phyloP scores from a whole-genome alignment of 2,329 filamentous ascomycete species.

The Apiospora saccharicola region DNA sequence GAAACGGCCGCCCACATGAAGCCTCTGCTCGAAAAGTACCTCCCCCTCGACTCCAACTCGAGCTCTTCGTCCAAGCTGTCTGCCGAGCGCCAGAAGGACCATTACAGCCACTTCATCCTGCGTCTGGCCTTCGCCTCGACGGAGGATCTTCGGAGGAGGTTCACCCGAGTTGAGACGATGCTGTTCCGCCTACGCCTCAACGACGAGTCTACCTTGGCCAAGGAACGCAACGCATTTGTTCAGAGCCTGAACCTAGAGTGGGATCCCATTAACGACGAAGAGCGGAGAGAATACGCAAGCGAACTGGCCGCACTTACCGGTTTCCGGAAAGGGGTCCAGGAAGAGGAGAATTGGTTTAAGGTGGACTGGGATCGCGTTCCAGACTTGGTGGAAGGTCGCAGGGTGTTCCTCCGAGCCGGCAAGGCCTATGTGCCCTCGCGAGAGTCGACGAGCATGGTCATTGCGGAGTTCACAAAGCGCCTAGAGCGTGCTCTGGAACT shows the following conservation, averaged over 20 bases:
- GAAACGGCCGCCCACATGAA: slow-evolving; percentile 88
- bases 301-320: slow-evolving; percentile 63
- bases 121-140: slow-evolving; percentile 91
- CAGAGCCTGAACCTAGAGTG: slow-evolving; percentile 81
- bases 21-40: slow-evolving; percentile 78
- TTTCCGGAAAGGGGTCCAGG: slow-evolving; percentile 52
- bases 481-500: slow-evolving; percentile 87
- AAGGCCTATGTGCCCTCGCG: slow-evolving; percentile 90
- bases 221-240: slow-evolving; percentile 80
- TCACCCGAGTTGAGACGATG: slow-evolving; percentile 85
- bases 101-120: slow-evolving; percentile 97
- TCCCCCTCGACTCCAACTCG: slow-evolving; percentile 40
- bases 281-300: slow-evolving; percentile 70
- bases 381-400: slow-evolving; percentile 82
- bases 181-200: slow-evolving; percentile 85
- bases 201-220: slow-evolving; percentile 68
- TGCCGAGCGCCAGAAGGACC: slow-evolving; percentile 87
- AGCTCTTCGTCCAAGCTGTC: slow-evolving; percentile 58
- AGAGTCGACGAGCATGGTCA: slow-evolving; percentile 88
- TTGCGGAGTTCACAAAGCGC: slow-evolving; percentile 82
- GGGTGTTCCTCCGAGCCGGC: slow-evolving; percentile 78
- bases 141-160: slow-evolving; percentile 87
- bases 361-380: slow-evolving; percentile 95
- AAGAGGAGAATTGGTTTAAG: slow-evolving; percentile 93
- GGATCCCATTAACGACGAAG: slow-evolving; percentile 81